Percentiles rank a stretch among this genome's conserved stretches.
Conservation (phyloP, 306 rosid species). For the Prinsepia uniflora region DNA sequence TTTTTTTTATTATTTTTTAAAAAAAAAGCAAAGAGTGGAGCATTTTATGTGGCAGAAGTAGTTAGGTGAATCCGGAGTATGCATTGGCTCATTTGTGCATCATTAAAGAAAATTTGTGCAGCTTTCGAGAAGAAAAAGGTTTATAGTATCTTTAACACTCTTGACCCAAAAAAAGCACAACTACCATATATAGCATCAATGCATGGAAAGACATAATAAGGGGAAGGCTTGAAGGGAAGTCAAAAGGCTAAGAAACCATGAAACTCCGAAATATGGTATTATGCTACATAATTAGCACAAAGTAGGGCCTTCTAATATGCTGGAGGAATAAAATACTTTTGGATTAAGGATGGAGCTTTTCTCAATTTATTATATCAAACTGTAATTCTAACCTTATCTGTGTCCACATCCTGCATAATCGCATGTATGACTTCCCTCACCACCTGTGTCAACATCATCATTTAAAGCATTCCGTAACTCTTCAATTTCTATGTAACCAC, state of each 20-base stretch:
- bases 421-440: slow-evolving; percentile 74
- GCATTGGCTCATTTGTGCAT: neutral
- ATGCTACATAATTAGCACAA: neutral
- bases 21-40: neutral
- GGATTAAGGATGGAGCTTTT: neutral
- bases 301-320: neutral
- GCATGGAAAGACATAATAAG: no score
- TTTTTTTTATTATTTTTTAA: no score
- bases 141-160: no score
- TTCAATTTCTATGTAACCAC: slow-evolving; percentile 71
- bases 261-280: neutral
- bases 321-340: neutral
- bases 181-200: no score
- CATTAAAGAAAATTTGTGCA: no score
- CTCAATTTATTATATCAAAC: neutral
- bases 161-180: neutral
- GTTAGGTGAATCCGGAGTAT: neutral
- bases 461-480: slow-evolving; percentile 62
- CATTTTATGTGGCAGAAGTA: neutral
- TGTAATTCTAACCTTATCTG: slow-evolving; percentile 62
- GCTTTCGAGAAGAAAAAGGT: no score
- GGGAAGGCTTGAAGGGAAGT: neutral
- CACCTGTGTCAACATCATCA: slow-evolving; percentile 54
- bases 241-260: neutral
- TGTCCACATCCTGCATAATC: slow-evolving; percentile 88